phyloP scores from a whole-genome alignment of 2,329 filamentous ascomycete species.

The Alternaria gansuensis region DNA sequence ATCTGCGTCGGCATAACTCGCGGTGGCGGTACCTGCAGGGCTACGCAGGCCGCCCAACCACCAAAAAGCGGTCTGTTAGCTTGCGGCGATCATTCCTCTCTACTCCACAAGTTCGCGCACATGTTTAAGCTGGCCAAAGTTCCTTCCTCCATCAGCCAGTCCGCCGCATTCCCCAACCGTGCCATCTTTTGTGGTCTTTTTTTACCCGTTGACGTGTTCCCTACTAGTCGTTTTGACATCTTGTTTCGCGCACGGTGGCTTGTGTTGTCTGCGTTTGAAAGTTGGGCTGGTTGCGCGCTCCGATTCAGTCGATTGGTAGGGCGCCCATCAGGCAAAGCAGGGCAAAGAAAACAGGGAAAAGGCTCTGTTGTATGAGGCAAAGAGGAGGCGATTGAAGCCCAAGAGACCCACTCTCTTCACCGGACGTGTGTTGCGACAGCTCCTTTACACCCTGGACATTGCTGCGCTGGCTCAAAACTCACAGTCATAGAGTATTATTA shows the following conservation, averaged over 20 bases:
- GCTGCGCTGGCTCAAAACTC: constrained; percentile 8
- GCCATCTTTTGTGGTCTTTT: constrained; percentile 14
- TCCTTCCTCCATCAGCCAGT: constrained; percentile 10
- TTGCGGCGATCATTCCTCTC: constrained; percentile 24
- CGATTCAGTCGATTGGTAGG: constrained; percentile 5
- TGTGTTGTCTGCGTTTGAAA: constrained; percentile 2
- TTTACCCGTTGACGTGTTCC: constrained; percentile 11
- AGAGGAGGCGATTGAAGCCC: constrained; percentile 27
- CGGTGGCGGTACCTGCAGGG: constrained; percentile 33
- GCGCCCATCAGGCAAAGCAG: constrained; percentile 4
- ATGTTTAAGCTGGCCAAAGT: constrained; percentile 19
- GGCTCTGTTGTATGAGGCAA: neutral
- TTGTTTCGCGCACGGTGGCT: constrained; percentile 7
- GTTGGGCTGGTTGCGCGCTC: constrained; percentile 5
- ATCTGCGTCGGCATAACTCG: constrained; percentile 20
- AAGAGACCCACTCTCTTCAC: constrained; percentile 28
- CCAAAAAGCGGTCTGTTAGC: constrained; percentile 37
- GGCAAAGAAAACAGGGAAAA: constrained; percentile 7
- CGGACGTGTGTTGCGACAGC: constrained; percentile 18
- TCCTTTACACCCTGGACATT: constrained; percentile 2
- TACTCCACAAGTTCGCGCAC: constrained; percentile 43
- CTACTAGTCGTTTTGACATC: constrained; percentile 1
- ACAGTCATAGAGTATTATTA: constrained; percentile 1
- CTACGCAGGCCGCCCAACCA: constrained; percentile 26
- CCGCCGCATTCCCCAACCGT: constrained; percentile 29